Evolutionary conservation across 192 early-diverging fungal genomes (phyloP), one percentile per base, ranked within the genome.

Genomic region (Coemansia sp.): DNA sequence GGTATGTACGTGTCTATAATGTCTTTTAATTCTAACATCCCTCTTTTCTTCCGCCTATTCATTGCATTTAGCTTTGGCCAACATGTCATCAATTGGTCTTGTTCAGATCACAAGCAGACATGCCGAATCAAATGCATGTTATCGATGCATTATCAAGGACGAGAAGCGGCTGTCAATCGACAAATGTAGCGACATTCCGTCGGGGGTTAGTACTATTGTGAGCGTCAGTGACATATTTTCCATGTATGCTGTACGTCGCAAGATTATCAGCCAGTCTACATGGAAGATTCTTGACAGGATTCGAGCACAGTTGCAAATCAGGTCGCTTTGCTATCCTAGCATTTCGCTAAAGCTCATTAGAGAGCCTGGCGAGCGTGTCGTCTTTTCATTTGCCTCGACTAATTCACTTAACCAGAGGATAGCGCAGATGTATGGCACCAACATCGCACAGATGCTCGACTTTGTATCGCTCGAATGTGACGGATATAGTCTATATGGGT

Each of bases 401-500:
- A 22, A 35, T 9, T 73, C 79, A 38, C 63, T 81, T 9, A 72
- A 70, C 66, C 79, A 73, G 13, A 66, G 79, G 4, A 40, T 75
- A 38, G 36, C 67, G 19, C 79, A 81, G 55, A 40, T 75, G 38
- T 61, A 66, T 54, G 79, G 79, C 10, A 63, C 73, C 11, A 17
- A 35, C 9, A 45, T 61, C 25, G 79, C 73, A 0, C 69, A 62
- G 14, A 2, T 3, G 6, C 70, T 75, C 35, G 79, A 75, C 22
- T 67, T 62, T 60, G 61, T 81, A 25, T 71, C 73, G 0, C 14
- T 73, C 6, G 73, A 75, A 14, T 67, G 70, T 22, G 66, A 36
- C 0, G 33, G 42, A 10, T 70, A 66, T 23, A 61, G 46, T 13
- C 53, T 81, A 17, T 14, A 50, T 29, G 79, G 79, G n/a, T 75